phyloP scores from a whole-genome alignment of 441 rosid species.

The Corymbia calophylla region DNA sequence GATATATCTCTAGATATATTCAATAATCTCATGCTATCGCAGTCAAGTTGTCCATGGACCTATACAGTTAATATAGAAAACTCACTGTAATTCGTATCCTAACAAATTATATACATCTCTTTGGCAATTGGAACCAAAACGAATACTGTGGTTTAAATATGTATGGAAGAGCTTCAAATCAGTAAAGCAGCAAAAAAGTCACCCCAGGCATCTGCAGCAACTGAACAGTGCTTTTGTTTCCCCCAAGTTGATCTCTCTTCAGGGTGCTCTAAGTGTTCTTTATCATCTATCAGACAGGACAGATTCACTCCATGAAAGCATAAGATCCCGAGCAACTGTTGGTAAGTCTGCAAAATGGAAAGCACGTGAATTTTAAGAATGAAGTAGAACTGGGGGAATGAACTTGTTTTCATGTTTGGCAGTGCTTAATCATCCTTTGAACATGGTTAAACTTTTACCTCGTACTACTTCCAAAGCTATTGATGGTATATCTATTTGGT shows the following conservation, averaged over 20 bases:
- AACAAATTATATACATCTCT: not conserved
- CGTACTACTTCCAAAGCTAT: conserved; percentile 63
- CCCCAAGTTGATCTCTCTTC: not conserved
- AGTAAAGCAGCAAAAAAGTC: not conserved
- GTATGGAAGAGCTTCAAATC: not conserved
- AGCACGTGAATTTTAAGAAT: not conserved
- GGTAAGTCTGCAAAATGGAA: conserved; percentile 57
- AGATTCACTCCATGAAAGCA: conserved; percentile 79
- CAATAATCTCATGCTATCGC: not conserved
- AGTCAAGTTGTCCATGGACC: not conserved
- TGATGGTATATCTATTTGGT: conserved; percentile 64
- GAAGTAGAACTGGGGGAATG: not conserved
- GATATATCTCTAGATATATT: not conserved
- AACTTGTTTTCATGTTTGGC: not conserved
- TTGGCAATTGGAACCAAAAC: not conserved
- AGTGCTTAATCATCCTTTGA: not conserved
- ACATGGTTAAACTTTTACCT: conserved; percentile 34
- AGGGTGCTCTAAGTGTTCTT: not conserved
- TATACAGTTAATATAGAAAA: not conserved
- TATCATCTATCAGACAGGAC: conserved; percentile 52
- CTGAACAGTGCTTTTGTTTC: not conserved
- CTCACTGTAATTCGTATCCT: not conserved
- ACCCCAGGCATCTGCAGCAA: not conserved
- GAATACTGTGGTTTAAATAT: not conserved
- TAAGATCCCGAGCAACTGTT: conserved; percentile 51